Base-by-base conservation (phyloP, 2,329 filamentous ascomycete genomes). In the Fusarium longipes region DNA sequence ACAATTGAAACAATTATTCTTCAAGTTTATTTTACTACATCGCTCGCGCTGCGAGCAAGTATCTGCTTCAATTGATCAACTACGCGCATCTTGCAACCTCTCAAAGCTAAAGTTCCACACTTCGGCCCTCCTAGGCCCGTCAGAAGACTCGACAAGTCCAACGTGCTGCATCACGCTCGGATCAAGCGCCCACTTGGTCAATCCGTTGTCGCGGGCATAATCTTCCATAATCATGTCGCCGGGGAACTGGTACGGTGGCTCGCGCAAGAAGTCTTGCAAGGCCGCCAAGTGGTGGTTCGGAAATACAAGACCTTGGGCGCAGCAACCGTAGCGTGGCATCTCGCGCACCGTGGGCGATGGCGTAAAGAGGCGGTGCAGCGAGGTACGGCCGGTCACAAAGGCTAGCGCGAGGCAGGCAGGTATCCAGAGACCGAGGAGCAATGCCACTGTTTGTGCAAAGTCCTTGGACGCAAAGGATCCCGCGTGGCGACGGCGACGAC, bases 81-180 rank as follows among this genome's bases (percentile, higher is more conserved):
- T 20, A 22, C 17, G 17, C 38, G 18, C 18, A 20, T 30, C 33
- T 22, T 40, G 27, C 9, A 68, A 18, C 7, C 66, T 69, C 57
- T 80, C 74, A 63, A 79, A 79, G 36, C 75, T 77, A 61, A 78
- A 79, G 25, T 78, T 79, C 76, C 77, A 79, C 7, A 78, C 75
- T 18, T 78, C 74, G 2, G 73, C 72, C 35, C 64, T 64, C 27
- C 68, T 65, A 4, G 63, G 65, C 1, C 73, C 73, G 2, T 71
- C 75, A 6, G 75, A 77, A 8, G 75, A 76, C 59, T 77, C 73
- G 22, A 68, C 71, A 29, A 74, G 58, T 6, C 78, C 78, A 9
- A 78, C 74, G 45, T 80, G 78, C 47, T 80, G 78, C 18, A 80
- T 70, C 2, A 80, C 75, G 29, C 76, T 78, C 33, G 77, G 77